Evolutionary conservation across 768 basidiomycete genomes (phyloP), one percentile per base, ranked within the genome.

Genomic region (Termitomyces sp.): DNA sequence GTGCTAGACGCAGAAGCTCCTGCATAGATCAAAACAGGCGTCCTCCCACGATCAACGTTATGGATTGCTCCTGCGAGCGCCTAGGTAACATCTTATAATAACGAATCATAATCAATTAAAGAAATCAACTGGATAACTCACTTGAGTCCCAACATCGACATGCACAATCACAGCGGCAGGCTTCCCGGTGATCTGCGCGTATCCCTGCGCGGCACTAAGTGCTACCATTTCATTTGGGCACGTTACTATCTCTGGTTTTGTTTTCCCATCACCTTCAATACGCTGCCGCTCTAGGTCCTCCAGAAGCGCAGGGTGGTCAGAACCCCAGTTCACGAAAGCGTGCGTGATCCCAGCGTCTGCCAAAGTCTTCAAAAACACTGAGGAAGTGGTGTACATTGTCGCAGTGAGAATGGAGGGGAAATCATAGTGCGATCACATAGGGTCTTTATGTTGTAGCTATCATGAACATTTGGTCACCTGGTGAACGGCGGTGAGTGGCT

Each of bases 201-300:
- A 89, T 0, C 85, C 88, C 53, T 89, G 88, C 0, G 88, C 88
- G 12, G 84, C 82, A 58, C 79, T 85, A 42, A 89, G 66, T 0
- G 84, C 88, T 5, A 88, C 88, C 83, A 88, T 88, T 63, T 90
- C 88, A 55, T 87, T 88, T 0, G 88, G 87, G 56, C 83, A 86
- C 2, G 82, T 88, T 21, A 89, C 72, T 47, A 90, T 78, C 56
- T 75, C 67, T n/a, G 79, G 74, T 3, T 68, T 52, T 1, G 79
- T 78, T 21, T 60, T 86, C 3, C 74, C 73, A 27, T 71, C 67
- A 4, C 59, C 62, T 55, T 72, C 66, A 5, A 67, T 64, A 2
- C 82, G 75, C 58, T 86, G 83, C 19, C 83, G 72, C 54, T 80
- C 78, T 10, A 90, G 75, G 30, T 88, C 88, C 61, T 89, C 88